These are phyloP conservation scores for Backusella circina DNA, from an alignment of 192 early-diverging fungal species.

Conservation along the genomic window DNA sequence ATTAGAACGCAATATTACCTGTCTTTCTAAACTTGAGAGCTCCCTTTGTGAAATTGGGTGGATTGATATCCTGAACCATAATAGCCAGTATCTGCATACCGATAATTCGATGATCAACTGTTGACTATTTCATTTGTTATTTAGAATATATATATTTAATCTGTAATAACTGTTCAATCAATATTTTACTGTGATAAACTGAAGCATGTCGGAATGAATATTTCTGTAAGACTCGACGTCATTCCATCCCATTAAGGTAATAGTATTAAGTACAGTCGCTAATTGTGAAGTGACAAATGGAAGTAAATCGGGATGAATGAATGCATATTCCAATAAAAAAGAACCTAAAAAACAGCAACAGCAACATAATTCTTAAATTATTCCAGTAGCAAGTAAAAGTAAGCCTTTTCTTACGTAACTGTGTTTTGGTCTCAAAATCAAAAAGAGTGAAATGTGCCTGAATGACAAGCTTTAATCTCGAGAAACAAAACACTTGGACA, in stretches of 20 bases:
- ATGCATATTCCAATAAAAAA: constrained; percentile 58
- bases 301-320: constrained; percentile 46
- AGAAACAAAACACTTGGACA: constrained; percentile 57
- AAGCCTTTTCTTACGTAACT: constrained; percentile 24
- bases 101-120: constrained; percentile 54
- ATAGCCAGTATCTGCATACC: constrained; percentile 64
- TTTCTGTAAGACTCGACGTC: constrained; percentile 62
- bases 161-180: neutral
- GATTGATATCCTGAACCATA: constrained; percentile 75
- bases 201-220: constrained; percentile 45
- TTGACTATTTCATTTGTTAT: constrained; percentile 33
- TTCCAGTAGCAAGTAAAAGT: too few relatives aligned
- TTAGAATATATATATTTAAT: neutral
- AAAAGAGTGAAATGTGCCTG: constrained; percentile 34
- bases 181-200: constrained; percentile 52
- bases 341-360: constrained; percentile 39
- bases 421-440: constrained; percentile 21
- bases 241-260: constrained; percentile 72
- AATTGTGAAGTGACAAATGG: constrained; percentile 56
- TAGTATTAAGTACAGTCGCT: constrained; percentile 53
- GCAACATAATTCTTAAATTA: too few relatives aligned
- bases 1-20: constrained; percentile 28
- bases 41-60: constrained; percentile 49
- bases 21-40: constrained; percentile 63
- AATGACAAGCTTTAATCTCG: constrained; percentile 55